Evolutionary conservation across 768 basidiomycete genomes (phyloP).

Genomic region (Cantharellus cinnabarinus): DNA sequence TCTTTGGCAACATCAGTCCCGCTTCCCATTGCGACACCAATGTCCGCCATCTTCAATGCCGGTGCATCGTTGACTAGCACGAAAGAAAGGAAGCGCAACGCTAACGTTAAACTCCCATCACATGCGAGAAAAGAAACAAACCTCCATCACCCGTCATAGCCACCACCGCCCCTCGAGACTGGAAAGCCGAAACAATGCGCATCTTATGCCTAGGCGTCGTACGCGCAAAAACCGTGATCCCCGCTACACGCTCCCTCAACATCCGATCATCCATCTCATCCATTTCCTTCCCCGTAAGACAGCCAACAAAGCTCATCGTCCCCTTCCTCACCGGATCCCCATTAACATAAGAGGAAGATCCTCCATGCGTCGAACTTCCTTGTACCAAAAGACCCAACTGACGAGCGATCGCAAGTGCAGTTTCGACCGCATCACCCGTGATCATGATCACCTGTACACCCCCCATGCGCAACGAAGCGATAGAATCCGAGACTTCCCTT

Average conservation of each 20-base stretch:
- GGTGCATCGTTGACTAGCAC: conserved; percentile 75
- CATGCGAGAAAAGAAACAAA: neutral
- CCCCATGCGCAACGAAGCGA: conserved; percentile 56
- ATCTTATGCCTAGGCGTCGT: conserved; percentile 96
- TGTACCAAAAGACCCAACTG: conserved; percentile 65
- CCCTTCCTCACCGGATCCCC: neutral
- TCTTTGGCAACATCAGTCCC: conserved; percentile 99
- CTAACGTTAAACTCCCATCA: neutral
- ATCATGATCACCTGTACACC: conserved; percentile 98
- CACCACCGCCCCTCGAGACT: conserved; percentile 70
- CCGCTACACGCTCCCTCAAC: conserved; percentile 61
- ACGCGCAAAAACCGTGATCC: conserved; percentile 76
- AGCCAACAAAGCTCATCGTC: conserved; percentile 10
- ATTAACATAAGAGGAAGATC: neutral
- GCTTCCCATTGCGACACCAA: conserved; percentile 93
- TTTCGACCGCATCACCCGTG: conserved; percentile 84
- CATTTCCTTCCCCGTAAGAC: conserved; percentile 65
- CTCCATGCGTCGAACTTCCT: neutral
- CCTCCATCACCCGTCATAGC: conserved; percentile 98
- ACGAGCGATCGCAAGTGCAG: conserved; percentile 73
- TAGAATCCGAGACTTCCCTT: conserved; percentile 80
- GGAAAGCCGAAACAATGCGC: conserved; percentile 89
- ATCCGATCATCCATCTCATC: conserved; percentile 69
- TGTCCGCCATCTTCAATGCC: conserved; percentile 93
- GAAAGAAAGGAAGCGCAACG: conserved; percentile 9